Evolutionary conservation across 768 basidiomycete species (phyloP), one percentile per base, ranked within the genome.

Genomic region (Strobilomyces echinocephalus): DNA sequence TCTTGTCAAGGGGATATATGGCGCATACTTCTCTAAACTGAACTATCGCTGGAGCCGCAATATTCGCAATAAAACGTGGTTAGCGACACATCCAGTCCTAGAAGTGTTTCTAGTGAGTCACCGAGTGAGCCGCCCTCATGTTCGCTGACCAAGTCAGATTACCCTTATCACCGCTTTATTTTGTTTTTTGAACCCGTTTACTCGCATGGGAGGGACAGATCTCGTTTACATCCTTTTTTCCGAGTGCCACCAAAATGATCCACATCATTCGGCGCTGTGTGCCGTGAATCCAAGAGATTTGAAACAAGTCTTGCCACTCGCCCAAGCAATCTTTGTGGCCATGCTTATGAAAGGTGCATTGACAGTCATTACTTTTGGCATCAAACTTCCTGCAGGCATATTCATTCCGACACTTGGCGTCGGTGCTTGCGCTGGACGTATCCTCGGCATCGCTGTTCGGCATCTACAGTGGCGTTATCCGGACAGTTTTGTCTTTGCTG

Each of bases 391-490:
- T 45, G 93, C 94, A 14, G 95, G 97, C 4, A 97, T 98, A 60
- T 99, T 99, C 71, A 91, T 99, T 38, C 97, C 97, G 0, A 91
- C 93, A 0, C 81, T 99, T 8, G 93, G 88, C 14, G 95, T 95
- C 11, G 95, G 95, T 24, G 95, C 95, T 0, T 95, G 93, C 63
- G 88, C 89, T 28, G 97, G 97, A 2, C 80, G 95, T 21, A 81
- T 97, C 34, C 62, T 92, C 34, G 95, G 95, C 34, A 82, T 97
- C 35, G 63, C 73, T 7, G 79, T 97, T 69, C 91, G 95, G 65
- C 87, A 82, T 72, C 60, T 87, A 49, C 87, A 88, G 61, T 81
- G 76, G 61, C 75, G 73, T 38, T 68, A 87, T 62, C 88, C 91
- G 0, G 55, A 79, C 26, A 74, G 76, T 38, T 50, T 73, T 1